Conservation (phyloP, 2,329 filamentous ascomycete species). For the Pseudocercospora macadamiae region DNA sequence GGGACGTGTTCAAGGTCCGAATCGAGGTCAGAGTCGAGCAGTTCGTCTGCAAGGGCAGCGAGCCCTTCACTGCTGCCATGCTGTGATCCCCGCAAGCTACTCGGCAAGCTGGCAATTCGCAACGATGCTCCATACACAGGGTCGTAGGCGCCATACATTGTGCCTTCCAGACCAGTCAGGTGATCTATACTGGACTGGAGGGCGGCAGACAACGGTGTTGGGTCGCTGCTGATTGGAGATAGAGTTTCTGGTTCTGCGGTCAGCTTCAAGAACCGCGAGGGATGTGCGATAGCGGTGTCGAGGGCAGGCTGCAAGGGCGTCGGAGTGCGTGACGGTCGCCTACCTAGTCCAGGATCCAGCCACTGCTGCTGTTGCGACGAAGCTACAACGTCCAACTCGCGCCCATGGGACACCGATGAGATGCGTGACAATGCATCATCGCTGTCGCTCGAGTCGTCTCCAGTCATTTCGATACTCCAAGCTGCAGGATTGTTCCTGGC, state of each 20-base stretch:
- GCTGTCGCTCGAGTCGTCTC: constrained; percentile 58
- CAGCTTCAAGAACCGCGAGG: constrained; percentile 28
- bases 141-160: constrained; percentile 76
- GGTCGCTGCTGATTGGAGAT: constrained; percentile 18
- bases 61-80: constrained; percentile 56
- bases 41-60: constrained; percentile 42
- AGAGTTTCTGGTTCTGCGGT: constrained; percentile 34
- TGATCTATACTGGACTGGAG: constrained; percentile 17
- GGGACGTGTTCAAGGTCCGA: constrained; percentile 94
- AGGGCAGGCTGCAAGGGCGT: constrained; percentile 28
- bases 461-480: constrained; percentile 85
- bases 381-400: constrained; percentile 22
- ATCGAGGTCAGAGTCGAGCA: constrained; percentile 66
- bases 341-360: constrained; percentile 22
- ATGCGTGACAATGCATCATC: constrained; percentile 41
- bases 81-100: constrained; percentile 56
- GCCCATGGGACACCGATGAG: constrained; percentile 36
- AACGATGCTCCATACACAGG: constrained; percentile 36
- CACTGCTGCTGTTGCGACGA: constrained; percentile 23
- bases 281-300: constrained; percentile 19
- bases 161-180: constrained; percentile 68
- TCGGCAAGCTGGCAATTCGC: constrained; percentile 78
- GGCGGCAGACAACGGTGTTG: constrained; percentile 8
- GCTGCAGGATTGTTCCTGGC: constrained; percentile 57
- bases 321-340: constrained; percentile 33